Percentiles rank a stretch among this genome's conserved stretches.
Evolutionary conservation across 805 yeast genomes (phyloP).

Genomic region (Zygoascus ofunaensis): DNA sequence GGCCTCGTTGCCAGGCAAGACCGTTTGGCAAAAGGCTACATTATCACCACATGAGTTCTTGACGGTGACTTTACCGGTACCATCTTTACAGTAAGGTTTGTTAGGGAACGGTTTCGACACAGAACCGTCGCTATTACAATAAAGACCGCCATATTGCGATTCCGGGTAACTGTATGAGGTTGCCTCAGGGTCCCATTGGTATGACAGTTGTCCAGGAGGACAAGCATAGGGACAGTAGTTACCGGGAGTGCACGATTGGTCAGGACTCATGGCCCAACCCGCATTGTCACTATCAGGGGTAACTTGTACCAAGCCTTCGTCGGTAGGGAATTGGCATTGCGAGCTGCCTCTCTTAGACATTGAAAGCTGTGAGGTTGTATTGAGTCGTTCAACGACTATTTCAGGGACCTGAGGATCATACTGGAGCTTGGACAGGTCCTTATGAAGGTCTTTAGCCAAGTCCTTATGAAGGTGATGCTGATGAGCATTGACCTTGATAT

Average conservation of each 20-base stretch:
- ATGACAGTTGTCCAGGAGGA: constrained; percentile 77
- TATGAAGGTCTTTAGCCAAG: neutral
- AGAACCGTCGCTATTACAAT: constrained; percentile 64
- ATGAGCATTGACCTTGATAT: neutral
- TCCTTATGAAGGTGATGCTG: constrained; percentile 1
- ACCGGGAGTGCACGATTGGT: constrained; percentile 66
- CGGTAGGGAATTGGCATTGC: constrained; percentile 57
- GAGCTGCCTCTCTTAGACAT: constrained; percentile 13
- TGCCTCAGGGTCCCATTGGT: constrained; percentile 76
- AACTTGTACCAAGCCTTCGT: constrained; percentile 60
- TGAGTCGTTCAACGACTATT: neutral
- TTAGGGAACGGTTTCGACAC: constrained; percentile 51
- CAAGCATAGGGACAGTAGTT: constrained; percentile 87
- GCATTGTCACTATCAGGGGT: constrained; percentile 49
- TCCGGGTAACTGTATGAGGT: constrained; percentile 69
- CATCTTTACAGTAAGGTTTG: constrained; percentile 61
- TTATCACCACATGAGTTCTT: constrained; percentile 45
- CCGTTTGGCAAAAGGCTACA: constrained; percentile 88
- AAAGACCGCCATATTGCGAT: constrained; percentile 75
- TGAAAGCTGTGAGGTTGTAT: neutral
- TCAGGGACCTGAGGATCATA: no score
- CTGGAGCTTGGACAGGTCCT: no score
- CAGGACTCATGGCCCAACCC: constrained; percentile 84
- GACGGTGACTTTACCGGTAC: constrained; percentile 64
- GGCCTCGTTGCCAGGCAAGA: constrained; percentile 88